Conservation (phyloP, 2,329 filamentous ascomycete genomes). For the Fusarium anguioides region DNA sequence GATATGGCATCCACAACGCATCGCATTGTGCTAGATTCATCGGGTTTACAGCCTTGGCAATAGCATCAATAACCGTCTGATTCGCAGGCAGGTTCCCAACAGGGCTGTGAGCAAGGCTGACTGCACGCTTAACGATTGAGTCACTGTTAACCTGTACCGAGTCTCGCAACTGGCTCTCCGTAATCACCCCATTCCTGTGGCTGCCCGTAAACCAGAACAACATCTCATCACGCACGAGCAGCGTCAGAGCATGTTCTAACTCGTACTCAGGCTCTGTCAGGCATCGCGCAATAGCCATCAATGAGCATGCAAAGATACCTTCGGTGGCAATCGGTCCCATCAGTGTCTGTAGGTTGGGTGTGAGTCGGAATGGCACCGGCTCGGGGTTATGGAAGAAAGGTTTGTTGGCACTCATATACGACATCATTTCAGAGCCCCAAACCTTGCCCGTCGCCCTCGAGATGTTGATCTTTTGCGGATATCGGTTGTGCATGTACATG, state of each 20-base stretch:
- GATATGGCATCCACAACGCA: slow-evolving; percentile 96
- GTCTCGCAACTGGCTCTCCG: slow-evolving; percentile 77
- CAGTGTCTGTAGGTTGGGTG: slow-evolving; percentile 92
- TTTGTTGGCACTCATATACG: slow-evolving; percentile 84
- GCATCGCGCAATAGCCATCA: slow-evolving; percentile 97
- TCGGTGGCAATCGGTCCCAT: slow-evolving; percentile 97
- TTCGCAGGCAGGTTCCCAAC: slow-evolving; percentile 89
- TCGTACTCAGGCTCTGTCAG: slow-evolving; percentile 89
- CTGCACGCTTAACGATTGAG: slow-evolving; percentile 88
- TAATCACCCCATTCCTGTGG: slow-evolving; percentile 66
- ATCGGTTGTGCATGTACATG: slow-evolving; percentile 95
- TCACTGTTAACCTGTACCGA: slow-evolving; percentile 89
- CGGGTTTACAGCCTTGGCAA: slow-evolving; percentile 93
- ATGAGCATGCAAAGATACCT: slow-evolving; percentile 91
- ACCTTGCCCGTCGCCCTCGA: slow-evolving; percentile 88
- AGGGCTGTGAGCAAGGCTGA: slow-evolving; percentile 82
- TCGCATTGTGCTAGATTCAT: slow-evolving; percentile 89
- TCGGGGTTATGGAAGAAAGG: slow-evolving; percentile 96
- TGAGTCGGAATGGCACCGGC: slow-evolving; percentile 95
- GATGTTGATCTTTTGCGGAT: slow-evolving; percentile 95
- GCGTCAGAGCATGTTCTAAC: slow-evolving; percentile 91
- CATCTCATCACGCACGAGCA: slow-evolving; percentile 98
- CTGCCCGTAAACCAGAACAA: slow-evolving; percentile 92
- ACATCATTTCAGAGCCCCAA: slow-evolving; percentile 95
- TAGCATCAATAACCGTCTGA: slow-evolving; percentile 95